Evolutionary conservation across 139 green algal genomes (phyloP), one percentile per base, ranked within the genome.

Genomic region (Coccomyxa sp.): DNA sequence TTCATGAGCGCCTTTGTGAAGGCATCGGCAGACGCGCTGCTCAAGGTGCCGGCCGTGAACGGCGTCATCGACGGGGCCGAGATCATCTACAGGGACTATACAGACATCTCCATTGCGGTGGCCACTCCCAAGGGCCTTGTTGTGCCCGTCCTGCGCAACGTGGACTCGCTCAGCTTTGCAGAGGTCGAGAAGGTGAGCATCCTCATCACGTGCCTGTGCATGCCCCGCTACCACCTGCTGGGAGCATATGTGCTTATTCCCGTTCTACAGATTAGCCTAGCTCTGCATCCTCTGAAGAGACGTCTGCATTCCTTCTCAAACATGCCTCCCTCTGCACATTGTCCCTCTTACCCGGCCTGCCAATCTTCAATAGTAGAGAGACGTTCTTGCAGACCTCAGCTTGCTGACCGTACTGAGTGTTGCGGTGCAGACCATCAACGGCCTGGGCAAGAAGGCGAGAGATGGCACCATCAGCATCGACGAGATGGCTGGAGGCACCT

Each of bases 1-100:
- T 99, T 99, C 89, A 99, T 99, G 97, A 95, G 86, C 1, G 95
- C 93, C 0, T 99, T 99, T 84, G 91, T 99, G 50, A 98, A 97
- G 92, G 96, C 95, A 22, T 79, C 92, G 0, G 88, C 89, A 0
- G 86, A 91, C 31, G 95, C 96, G 31, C 82, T 99, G 70, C 82
- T 93, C 76, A 83, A 94, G 78, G 90, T 98, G 33, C 95, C 95
- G 0, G 89, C 93, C 0, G 95, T 97, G 14, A 99, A 99, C 80
- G 95, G 88, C 6, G 93, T 98, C 12, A 99, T 99, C 69, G 95
- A 99, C 68, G 93, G 90, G 40, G 91, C 97, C 55, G 94, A 98
- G 74, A 98, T 98, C 78, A 83, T 99, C 39, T 99, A 98, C 90
- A 82, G 90, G 22, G 88, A 92, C 55, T 92, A 90, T 75, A 84